A percentile compares a stretch with the other conserved stretches of the same genome.
Evolutionary conservation across 805 yeast genomes (phyloP).

Genomic region (Schizosaccharomyces octosporus): DNA sequence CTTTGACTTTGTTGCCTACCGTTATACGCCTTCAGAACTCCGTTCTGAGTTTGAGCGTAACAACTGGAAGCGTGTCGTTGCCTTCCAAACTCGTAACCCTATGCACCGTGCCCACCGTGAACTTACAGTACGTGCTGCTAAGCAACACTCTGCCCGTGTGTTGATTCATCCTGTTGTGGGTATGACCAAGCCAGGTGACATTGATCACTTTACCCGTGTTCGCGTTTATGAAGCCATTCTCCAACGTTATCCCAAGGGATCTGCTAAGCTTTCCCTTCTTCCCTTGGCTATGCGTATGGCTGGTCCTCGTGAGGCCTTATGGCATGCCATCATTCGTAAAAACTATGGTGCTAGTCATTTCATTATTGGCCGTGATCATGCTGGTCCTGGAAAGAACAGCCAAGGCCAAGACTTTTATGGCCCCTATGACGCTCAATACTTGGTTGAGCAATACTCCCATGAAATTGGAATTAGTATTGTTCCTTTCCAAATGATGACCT

Average conservation of each 20-base stretch:
- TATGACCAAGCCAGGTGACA: slow-evolving; percentile 89
- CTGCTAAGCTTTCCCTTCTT: slow-evolving; percentile 66
- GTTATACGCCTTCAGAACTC: slow-evolving; percentile 77
- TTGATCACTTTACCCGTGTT: slow-evolving; percentile 91
- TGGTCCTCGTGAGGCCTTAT: slow-evolving; percentile 92
- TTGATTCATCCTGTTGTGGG: slow-evolving; percentile 94
- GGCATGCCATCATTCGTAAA: slow-evolving; percentile 94
- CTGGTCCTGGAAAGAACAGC: slow-evolving; percentile 82
- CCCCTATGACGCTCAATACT: slow-evolving; percentile 85
- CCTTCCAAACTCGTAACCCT: slow-evolving; percentile 95
- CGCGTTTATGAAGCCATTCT: slow-evolving; percentile 80
- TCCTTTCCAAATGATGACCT: slow-evolving; percentile 91
- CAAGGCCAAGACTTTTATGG: slow-evolving; percentile 87
- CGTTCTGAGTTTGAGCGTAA: slow-evolving; percentile 59
- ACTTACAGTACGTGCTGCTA: slow-evolving; percentile 87
- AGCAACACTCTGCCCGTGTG: slow-evolving; percentile 64
- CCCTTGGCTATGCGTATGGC: slow-evolving; percentile 98
- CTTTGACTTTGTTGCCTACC: slow-evolving; percentile 66
- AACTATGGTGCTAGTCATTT: slow-evolving; percentile 93
- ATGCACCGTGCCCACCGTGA: slow-evolving; percentile 98
- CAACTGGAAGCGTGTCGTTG: slow-evolving; percentile 76
- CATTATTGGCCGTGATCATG: slow-evolving; percentile 94
- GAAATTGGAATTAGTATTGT: slow-evolving; percentile 78
- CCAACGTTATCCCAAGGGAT: slow-evolving; percentile 80
- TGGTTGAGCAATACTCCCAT: slow-evolving; percentile 47